Evolutionary conservation across 106 monocot genomes (phyloP), one percentile per base, ranked within the genome.

Genomic region (Triglochin maritima): DNA sequence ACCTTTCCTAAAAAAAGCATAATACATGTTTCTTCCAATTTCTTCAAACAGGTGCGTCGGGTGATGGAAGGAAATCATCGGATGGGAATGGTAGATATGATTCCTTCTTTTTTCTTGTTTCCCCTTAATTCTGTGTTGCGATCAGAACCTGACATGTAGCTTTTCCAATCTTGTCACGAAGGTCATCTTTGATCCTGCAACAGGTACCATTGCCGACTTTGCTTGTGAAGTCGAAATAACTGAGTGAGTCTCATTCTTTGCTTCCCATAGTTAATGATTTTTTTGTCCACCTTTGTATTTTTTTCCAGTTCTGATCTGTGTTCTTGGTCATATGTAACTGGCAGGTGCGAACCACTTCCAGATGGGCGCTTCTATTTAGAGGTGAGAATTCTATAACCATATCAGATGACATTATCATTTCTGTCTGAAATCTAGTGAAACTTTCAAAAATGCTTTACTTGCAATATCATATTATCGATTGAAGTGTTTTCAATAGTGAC

Each of bases 191-290:
- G 96, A 98, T 79, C 77, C 96, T 71, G 52, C 76, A 47, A 92
- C 91, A 44, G 88, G 96, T 77, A 69, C 84, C 7, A 75, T 92
- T 71, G 88, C 88, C 68, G 91, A 92, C 70, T 80, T 79, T 84
- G 96, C 87, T 51, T 98, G 96, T 83, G 96, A 98, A 92, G 91
- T 88, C 42, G 96, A 98, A 86, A 88, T 98, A 77, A 71, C 82
- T 47, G 96, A 91, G 96, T 96, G 65, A 85, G 90, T 59, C 50
- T 47, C 73, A 44, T 17, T 70, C 53, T 71, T 72, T 66, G 52
- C 41, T 50, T 62, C 44, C 43, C 7, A 4, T 45, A 12, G 49
- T 61, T 12, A 10, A 7, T 75, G 6, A 15, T 56, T 14, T n/a
- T 50, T 46, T 49, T 63, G 52, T 48, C 59, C 29, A 29, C 29